Percentiles rank a stretch among this genome's conserved stretches.
phyloP scores from a whole-genome alignment of 2,329 filamentous ascomycete species.

The Botryotinia convoluta region DNA sequence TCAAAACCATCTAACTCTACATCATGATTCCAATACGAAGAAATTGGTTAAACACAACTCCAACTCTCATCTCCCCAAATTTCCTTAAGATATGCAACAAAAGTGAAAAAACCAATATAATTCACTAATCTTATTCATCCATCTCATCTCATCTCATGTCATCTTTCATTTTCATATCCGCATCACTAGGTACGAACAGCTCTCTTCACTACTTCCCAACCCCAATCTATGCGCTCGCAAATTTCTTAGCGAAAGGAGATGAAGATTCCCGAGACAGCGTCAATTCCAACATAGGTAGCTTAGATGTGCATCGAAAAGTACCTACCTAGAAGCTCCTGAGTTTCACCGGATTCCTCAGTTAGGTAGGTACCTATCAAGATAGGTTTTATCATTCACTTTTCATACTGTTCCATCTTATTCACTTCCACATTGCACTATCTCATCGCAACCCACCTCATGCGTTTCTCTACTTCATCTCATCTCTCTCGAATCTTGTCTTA shows the following conservation, averaged over 20 bases:
- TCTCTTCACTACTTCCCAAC: background rate
- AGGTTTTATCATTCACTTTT: too few species aligned
- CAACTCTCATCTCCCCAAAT: background rate
- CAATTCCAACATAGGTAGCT: background rate
- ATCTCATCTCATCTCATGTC: background rate
- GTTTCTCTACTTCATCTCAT: background rate
- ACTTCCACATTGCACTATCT: background rate
- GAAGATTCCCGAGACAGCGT: too few species aligned
- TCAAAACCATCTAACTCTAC: background rate
- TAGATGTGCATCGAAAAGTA: background rate
- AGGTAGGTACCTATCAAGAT: background rate
- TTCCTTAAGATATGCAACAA: background rate
- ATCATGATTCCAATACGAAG: background rate
- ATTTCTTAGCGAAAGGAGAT: background rate
- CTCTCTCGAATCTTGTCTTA: background rate
- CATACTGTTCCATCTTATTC: background rate
- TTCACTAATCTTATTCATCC: background rate
- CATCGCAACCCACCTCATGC: background rate
- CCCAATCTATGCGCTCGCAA: background rate
- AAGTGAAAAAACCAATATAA: background rate
- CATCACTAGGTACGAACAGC: background rate
- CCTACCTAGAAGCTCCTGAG: too few species aligned
- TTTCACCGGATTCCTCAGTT: too few species aligned
- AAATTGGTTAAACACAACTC: background rate
- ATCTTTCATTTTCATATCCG: background rate